phyloP scores from a whole-genome alignment of 768 basidiomycete genomes.

The Trametes cubensis region DNA sequence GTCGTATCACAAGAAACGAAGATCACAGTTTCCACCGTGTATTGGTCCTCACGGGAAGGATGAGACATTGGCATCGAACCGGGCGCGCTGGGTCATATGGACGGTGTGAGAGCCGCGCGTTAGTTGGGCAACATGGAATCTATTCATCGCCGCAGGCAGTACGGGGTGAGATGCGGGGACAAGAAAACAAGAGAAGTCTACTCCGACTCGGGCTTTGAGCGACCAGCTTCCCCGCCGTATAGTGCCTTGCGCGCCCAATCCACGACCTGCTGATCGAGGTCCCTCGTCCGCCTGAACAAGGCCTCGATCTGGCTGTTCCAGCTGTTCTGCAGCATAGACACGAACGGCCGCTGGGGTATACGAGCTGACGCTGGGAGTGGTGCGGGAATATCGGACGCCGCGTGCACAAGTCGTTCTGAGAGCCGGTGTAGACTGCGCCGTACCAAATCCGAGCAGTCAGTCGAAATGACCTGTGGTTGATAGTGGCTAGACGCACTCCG shows the following conservation, averaged over 20 bases:
- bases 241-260: conserved; percentile 31
- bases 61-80: too few species aligned
- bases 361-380: conserved; percentile 29
- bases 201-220: conserved; percentile 15
- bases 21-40: too few species aligned
- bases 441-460: neutral
- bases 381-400: conserved; percentile 23
- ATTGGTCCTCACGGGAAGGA: too few species aligned
- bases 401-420: conserved; percentile 30
- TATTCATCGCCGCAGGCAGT: neutral
- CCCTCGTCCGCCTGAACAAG: conserved; percentile 26
- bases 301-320: conserved; percentile 36
- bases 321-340: conserved; percentile 27
- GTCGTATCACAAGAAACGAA: too few species aligned
- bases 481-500: conserved; percentile 25
- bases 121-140: neutral
- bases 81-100: too few species aligned
- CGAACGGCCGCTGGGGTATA: conserved; percentile 32
- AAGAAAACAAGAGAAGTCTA: neutral
- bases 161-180: neutral
- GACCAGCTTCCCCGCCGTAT: conserved; percentile 28
- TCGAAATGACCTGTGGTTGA: neutral
- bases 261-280: conserved; percentile 25
- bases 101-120: too few species aligned
- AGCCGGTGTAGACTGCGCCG: conserved; percentile 27